Evolutionary conservation across 345 rosid genomes (phyloP).

Genomic region (Sonneratia alba): DNA sequence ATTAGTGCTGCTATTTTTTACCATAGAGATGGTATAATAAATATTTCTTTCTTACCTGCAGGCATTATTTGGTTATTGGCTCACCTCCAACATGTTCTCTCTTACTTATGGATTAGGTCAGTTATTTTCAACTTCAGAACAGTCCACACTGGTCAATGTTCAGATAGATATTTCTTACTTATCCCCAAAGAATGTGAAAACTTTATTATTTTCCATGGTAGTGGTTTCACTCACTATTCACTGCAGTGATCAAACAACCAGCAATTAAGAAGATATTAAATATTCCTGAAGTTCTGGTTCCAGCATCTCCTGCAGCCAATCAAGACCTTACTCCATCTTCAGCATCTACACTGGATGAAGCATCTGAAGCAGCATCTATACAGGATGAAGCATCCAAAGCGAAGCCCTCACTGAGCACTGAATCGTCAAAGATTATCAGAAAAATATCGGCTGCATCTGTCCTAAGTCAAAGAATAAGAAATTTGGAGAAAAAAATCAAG

Average conservation of each 20-base stretch:
- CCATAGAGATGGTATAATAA: not conserved
- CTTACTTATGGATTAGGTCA: conserved; percentile 33
- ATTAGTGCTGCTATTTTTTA: not conserved
- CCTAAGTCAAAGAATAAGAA: conserved; percentile 30
- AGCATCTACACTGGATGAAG: not conserved
- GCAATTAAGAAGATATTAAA: conserved; percentile 31
- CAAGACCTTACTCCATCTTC: not conserved
- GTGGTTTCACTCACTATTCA: not conserved
- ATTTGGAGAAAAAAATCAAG: conserved; percentile 26
- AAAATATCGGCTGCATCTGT: conserved; percentile 27
- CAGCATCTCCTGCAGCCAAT: conserved; percentile 10
- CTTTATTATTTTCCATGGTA: not conserved
- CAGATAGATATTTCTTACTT: not conserved
- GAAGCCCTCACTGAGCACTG: conserved; percentile 9
- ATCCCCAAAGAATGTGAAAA: not conserved
- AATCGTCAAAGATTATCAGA: conserved; percentile 18
- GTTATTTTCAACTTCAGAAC: conserved; percentile 5
- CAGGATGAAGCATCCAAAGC: conserved; percentile 18
- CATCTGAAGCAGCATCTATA: conserved; percentile 8
- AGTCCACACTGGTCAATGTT: not conserved
- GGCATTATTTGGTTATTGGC: conserved; percentile 49
- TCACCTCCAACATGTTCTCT: conserved; percentile 40
- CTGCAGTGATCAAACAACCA: conserved; percentile 29
- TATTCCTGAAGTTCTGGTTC: conserved; percentile 17
- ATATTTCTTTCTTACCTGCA: conserved; percentile 1